These are phyloP conservation scores for Mycena citricolor DNA, from an alignment of 1,284 basidiomycete species.

Conservation along the genomic window DNA sequence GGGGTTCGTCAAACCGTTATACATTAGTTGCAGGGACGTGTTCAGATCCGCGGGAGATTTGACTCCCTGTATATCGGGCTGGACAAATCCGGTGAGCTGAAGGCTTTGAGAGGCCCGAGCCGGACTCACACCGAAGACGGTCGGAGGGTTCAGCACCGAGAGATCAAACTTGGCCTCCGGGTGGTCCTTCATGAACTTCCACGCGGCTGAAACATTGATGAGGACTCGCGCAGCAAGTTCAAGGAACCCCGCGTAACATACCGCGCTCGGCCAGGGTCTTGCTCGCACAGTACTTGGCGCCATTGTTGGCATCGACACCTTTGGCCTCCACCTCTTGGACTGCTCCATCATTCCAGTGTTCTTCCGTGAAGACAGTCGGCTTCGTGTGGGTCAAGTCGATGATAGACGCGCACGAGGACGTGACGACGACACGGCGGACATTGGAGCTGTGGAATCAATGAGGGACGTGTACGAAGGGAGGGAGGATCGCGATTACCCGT, in stretches of 20 bases:
- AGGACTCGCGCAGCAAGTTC: too few species aligned
- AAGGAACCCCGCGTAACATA: too few species aligned
- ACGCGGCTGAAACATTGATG: constrained; percentile 39
- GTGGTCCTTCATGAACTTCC: constrained; percentile 58
- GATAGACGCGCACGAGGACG: constrained; percentile 46
- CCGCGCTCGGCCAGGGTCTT: constrained; percentile 78
- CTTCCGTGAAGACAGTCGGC: constrained; percentile 38
- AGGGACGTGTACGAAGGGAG: background rate
- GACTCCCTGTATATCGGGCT: constrained; percentile 53
- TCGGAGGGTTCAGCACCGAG: constrained; percentile 55
- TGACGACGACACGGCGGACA: constrained; percentile 68
- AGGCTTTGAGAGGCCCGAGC: too few species aligned
- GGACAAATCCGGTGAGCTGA: constrained; percentile 18
- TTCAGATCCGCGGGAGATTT: constrained; percentile 48
- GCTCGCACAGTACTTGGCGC: constrained; percentile 53
- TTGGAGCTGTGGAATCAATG: background rate
- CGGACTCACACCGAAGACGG: constrained; percentile 40
- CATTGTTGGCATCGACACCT: constrained; percentile 44
- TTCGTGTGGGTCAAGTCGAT: constrained; percentile 21
- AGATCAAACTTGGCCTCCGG: constrained; percentile 50
- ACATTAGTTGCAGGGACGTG: constrained; percentile 41
- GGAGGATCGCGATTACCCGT: constrained; percentile 30
- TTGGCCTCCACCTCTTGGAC: constrained; percentile 49
- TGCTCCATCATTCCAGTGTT: constrained; percentile 66
- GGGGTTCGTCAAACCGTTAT: constrained; percentile 30